phyloP scores from a whole-genome alignment of 768 basidiomycete genomes.

The Lactifluus hygrophoroides region DNA sequence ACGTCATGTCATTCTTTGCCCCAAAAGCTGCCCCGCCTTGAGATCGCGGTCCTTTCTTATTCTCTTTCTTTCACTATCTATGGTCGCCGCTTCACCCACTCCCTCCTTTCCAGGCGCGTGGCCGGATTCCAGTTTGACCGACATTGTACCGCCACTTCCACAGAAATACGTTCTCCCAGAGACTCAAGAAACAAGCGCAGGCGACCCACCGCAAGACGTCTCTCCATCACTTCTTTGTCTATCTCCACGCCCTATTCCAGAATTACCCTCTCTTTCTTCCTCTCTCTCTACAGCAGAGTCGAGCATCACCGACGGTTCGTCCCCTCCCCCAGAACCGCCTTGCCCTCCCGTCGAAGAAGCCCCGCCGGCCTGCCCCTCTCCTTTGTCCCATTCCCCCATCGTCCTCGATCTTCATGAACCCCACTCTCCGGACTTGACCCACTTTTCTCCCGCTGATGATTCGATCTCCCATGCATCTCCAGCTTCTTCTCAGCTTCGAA shows the following conservation, averaged over 20 bases:
- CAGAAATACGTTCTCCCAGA: not conserved
- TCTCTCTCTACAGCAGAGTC: conserved; percentile 16
- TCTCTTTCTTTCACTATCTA: conserved; percentile 17
- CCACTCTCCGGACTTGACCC: conserved; percentile 17
- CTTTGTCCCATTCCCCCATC: not conserved
- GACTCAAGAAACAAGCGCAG: not conserved
- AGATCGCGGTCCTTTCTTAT: not conserved
- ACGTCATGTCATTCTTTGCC: not conserved
- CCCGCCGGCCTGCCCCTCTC: not conserved
- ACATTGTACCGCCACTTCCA: conserved; percentile 10
- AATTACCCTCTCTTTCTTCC: conserved; percentile 18
- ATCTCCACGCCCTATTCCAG: conserved; percentile 17
- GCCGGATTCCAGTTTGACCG: conserved; percentile 26
- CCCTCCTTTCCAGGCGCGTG: conserved; percentile 40
- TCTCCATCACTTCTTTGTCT: conserved; percentile 11
- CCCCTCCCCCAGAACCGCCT: not conserved
- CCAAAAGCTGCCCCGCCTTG: not conserved
- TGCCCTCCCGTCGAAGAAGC: not conserved
- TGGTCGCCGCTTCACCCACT: conserved; percentile 24
- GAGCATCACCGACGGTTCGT: not conserved
- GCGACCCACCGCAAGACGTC: not conserved
- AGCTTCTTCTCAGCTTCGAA: conserved; percentile 12
- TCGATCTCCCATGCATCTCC: conserved; percentile 14
- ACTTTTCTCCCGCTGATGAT: conserved; percentile 14
- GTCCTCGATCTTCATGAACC: conserved; percentile 17